Base-by-base conservation (phyloP, 768 basidiomycete genomes). In the Krasilnikovozyma curviuscula region DNA sequence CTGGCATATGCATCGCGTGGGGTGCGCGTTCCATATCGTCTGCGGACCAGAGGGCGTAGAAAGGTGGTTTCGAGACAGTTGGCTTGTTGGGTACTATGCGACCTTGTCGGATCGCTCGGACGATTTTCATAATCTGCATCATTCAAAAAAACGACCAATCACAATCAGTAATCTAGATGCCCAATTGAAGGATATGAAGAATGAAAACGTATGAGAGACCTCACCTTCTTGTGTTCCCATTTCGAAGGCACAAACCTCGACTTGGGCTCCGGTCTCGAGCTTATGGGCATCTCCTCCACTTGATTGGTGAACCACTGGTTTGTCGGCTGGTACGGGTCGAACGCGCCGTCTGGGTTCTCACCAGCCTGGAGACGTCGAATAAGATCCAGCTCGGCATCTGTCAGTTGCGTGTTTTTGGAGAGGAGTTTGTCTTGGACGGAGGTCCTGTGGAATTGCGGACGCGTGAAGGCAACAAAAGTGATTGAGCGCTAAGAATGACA, bases 161-260 rank as follows among this genome's bases (percentile, higher is more conserved):
- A 27, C 33, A 27, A 40, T 7, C 24, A 48, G 46, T 5, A 32
- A 10, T 8, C 2, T 10, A 29, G 6, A 50, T 4, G 7, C 7
- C 5, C 18, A 41, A 40, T 21, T 19, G 14, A 16, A 41, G 7
- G 16, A 19, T 41, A 41, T 5, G 9, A 19, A 25, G 40, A 21
- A 41, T 7, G 28, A 5, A 6, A 14, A 6, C 16, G 4, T 19
- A 41, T 19, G n/a, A 13, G 6, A 7, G 7, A 2, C 5, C 62
- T 46, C 58, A 85, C 89, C 76, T 98, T 98, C 72, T 93, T 79
- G 66, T 93, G 95, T 67, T 97, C 93, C 93, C 93, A 98, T 69
- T 89, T 97, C 67, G 85, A 91, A 13, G 89, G 85, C 12, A 95
- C 73, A 78, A 89, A 98, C 40, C 93, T 75, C 46, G 85, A 75